Percentiles rank a stretch among this genome's conserved stretches.
phyloP scores from a whole-genome alignment of 257 asterid species.

The Solanum clarkiae region DNA sequence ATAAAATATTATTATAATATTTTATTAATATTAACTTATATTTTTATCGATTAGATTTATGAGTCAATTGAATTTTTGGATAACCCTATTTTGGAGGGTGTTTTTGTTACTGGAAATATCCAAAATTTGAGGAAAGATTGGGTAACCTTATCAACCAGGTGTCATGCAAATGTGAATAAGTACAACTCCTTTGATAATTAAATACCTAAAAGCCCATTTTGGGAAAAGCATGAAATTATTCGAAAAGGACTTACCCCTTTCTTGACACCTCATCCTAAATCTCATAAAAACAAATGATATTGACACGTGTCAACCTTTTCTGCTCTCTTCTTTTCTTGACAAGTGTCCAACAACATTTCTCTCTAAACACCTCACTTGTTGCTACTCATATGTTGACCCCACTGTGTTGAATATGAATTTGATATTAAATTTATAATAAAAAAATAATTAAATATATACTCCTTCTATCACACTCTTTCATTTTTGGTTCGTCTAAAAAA shows the following conservation, averaged over 20 bases:
- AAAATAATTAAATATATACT: too few relatives aligned
- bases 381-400: too few relatives aligned
- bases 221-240: neutral
- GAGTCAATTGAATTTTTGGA: too few relatives aligned
- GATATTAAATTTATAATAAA: too few relatives aligned
- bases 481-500: too few relatives aligned
- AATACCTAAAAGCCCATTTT: neutral
- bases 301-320: neutral
- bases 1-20: too few relatives aligned
- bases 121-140: neutral
- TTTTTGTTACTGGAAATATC: neutral
- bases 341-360: neutral
- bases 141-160: neutral
- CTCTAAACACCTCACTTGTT: too few relatives aligned
- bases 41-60: too few relatives aligned
- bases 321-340: neutral
- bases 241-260: neutral
- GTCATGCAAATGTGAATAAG: neutral
- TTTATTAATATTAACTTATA: too few relatives aligned
- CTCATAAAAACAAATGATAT: neutral
- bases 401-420: too few relatives aligned
- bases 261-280: neutral
- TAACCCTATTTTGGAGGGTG: neutral
- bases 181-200: neutral
- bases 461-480: too few relatives aligned